Evolutionary conservation across 169 alveolate species (phyloP), one percentile per base, ranked within the genome.

Genomic region (Eimeria brunetti): DNA sequence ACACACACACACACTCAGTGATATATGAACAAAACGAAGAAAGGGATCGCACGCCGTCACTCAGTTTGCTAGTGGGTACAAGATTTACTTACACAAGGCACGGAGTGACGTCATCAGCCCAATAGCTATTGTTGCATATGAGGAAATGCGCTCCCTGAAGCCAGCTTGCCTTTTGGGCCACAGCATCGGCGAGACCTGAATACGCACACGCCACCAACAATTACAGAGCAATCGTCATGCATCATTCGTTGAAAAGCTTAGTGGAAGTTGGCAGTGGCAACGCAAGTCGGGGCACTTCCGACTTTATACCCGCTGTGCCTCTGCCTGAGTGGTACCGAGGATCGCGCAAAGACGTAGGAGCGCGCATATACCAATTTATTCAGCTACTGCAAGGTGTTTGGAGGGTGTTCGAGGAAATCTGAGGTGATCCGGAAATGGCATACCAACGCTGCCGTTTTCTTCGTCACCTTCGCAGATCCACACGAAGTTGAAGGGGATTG

Each of bases 391-490:
- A 69, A 30, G n/a, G 51, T 30, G 44, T 36, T 33, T 69, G 49
- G 24, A 27, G 56, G 33, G 56, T 33, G 30, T 7, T 9, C 7
- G 12, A 38, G 83, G 83, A 53, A 20, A 38, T 16, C 14, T 38
- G 53, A 73, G 83, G 53, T 20, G n/a, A 38, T 73, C 4, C 0
- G 14, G 67, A 51, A n/a, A 78, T 46, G n/a, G n/a, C 95, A 14
- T 49, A 91, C 96, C 96, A 33, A 51, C 76, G 80, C 96, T 90
- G 16, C 97, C 97, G 83, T 73, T 91, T 60, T 95, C 97, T 69
- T 95, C 97, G 46, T 81, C 95, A 6, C 97, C 97, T 53, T 95
- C 97, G 67, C 88, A 81, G 44, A 95, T 38, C 96, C 95, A 95
- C 51, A 95, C 97, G 33, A 95, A 75, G 92, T 95, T 95, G 75